phyloP scores from a whole-genome alignment of 2,329 filamentous ascomycete species.

The Aspergillus sclerotialis region DNA sequence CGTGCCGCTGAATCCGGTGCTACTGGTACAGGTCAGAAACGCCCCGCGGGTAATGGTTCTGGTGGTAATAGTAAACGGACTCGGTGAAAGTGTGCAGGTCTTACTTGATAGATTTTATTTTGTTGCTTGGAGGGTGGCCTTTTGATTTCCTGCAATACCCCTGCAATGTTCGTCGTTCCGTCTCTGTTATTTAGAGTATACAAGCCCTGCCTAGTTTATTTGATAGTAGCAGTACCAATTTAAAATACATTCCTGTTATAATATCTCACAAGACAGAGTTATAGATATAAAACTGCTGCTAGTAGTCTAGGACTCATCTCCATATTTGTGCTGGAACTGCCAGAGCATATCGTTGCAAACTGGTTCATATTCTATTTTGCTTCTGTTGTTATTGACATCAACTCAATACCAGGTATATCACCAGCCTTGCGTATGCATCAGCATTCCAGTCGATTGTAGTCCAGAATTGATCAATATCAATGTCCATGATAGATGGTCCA shows the following conservation, averaged over 20 bases:
- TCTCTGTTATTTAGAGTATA: too few species aligned
- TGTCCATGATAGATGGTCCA: not conserved
- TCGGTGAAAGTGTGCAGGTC: conserved; percentile 15
- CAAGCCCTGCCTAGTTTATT: too few species aligned
- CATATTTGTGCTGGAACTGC: too few species aligned
- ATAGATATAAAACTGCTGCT: too few species aligned
- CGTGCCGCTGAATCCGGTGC: conserved; percentile 19
- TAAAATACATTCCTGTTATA: too few species aligned
- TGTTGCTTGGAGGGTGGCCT: not conserved
- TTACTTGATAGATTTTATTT: not conserved
- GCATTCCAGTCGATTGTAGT: conserved; percentile 1
- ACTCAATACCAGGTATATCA: too few species aligned
- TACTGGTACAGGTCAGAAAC: conserved; percentile 23
- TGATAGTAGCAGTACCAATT: not conserved
- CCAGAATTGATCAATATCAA: not conserved
- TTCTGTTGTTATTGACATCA: too few species aligned
- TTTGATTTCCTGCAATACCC: conserved; percentile 2
- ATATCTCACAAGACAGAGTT: too few species aligned
- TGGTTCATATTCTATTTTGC: too few species aligned
- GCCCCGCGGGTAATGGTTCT: conserved; percentile 19
- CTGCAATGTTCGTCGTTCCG: not conserved
- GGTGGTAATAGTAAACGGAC: conserved; percentile 24
- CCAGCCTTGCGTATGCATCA: too few species aligned
- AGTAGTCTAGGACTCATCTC: too few species aligned
- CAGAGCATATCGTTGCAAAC: too few species aligned